Base-by-base conservation (phyloP, 805 yeast genomes). In the Lipomyces sp. region DNA sequence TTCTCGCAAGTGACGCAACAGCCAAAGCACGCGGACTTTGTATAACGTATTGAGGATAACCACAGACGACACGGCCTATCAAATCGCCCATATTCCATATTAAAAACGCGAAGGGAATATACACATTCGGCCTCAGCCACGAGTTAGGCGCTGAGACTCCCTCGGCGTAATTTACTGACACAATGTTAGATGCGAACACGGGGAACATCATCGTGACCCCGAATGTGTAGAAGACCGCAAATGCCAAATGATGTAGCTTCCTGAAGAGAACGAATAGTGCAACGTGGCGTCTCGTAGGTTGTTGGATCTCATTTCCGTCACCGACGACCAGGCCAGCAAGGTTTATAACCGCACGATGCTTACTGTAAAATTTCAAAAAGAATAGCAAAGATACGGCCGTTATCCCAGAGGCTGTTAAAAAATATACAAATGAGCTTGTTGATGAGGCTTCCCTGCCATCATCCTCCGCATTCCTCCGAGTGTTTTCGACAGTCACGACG, bases 71-170 rank as follows among this genome's bases (percentile, higher is more conserved):
- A 57, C 99, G 81, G 1, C 98, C 98, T 2, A 81, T 77, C 34
- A 95, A 80, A 75, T 94, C 99, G 24, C 98, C 98, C 13, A 86
- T 64, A 77, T 94, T 94, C 99, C 99, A 94, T 15, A 90, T 76
- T 30, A 93, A 79, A 75, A 89, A 92, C 2, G 91, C 87, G 60
- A 92, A 76, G 1, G 98, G 98, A 18, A 91, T 84, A 74, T 84
- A 88, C 45, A 87, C 80, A 45, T 77, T 65, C 6, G 69, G 69
- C 39, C 67, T 62, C 48, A 37, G 62, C 67, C 62, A 60, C 24
- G 71, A 60, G 24, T n/a, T 54, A 30, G 66, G 24, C 34, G 60
- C 56, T n/a, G 66, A 55, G 18, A 53, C 65, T 35, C 69, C 67
- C n/a, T 59, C 64, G 34, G 77, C 73, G 58, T 77, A 78, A 70